Percentiles rank a stretch among this genome's conserved stretches.
phyloP scores from a whole-genome alignment of 2,329 filamentous ascomycete genomes.

The Colletotrichum tofieldiae region DNA sequence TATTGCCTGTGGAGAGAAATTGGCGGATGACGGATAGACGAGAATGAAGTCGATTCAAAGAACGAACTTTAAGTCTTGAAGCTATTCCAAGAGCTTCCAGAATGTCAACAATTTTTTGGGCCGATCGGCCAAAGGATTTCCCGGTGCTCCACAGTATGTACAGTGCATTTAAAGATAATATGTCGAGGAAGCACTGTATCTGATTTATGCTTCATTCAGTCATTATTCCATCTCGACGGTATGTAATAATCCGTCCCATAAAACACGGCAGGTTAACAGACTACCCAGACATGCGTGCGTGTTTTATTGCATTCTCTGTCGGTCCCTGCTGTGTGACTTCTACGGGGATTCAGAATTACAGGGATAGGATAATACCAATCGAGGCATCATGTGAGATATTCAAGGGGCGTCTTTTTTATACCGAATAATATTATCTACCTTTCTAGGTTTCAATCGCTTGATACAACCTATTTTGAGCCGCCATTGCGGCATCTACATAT shows the following conservation, averaged over 20 bases:
- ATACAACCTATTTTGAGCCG: constrained; percentile 12
- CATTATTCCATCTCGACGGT: background rate
- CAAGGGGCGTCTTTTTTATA: constrained; percentile 41
- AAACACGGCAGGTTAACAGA: background rate
- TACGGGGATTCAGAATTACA: background rate
- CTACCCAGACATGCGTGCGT: background rate
- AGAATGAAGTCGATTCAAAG: constrained; percentile 44
- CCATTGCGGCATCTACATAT: constrained; percentile 28
- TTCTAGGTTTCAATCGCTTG: constrained; percentile 26
- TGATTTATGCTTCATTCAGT: background rate
- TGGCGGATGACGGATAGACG: constrained; percentile 32
- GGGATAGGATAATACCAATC: background rate
- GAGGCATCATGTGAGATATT: background rate
- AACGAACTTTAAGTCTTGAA: constrained; percentile 51
- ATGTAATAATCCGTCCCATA: background rate
- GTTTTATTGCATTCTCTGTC: background rate
- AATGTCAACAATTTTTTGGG: constrained; percentile 56
- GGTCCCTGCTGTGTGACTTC: too few relatives aligned
- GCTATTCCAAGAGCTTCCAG: constrained; percentile 59
- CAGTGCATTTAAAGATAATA: background rate
- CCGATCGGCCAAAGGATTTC: constrained; percentile 43
- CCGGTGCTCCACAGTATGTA: constrained; percentile 25
- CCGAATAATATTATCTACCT: constrained; percentile 33
- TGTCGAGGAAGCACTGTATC: background rate
- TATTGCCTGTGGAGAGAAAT: constrained; percentile 49